Percentiles rank a stretch among this genome's conserved stretches.
phyloP scores from a whole-genome alignment of 768 basidiomycete species.

The Kwoniella shandongensis region DNA sequence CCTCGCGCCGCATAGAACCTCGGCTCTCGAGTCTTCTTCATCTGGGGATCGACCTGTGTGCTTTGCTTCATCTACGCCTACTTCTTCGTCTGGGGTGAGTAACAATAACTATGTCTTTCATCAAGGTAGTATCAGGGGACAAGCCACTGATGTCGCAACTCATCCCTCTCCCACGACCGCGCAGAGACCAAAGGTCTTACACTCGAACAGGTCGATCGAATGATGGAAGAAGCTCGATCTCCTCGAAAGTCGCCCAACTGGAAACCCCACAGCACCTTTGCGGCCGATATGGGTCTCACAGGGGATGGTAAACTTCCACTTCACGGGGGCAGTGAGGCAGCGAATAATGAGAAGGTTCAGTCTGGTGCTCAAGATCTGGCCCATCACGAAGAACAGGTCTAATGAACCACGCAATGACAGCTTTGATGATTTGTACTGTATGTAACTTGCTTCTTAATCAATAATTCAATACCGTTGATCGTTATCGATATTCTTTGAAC shows the following conservation, averaged over 20 bases:
- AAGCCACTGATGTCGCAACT: too few species aligned
- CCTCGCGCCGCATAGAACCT: constrained; percentile 31
- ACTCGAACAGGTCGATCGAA: constrained; percentile 47
- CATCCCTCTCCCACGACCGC: constrained; percentile 39
- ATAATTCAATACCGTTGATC: too few species aligned
- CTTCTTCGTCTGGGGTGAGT: constrained; percentile 75
- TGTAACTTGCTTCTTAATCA: too few species aligned
- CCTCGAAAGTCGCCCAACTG: constrained; percentile 50
- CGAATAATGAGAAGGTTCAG: constrained; percentile 17
- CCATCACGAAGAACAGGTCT: not conserved
- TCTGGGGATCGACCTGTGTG: constrained; percentile 52
- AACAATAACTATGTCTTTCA: constrained; percentile 59
- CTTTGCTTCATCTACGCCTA: constrained; percentile 71
- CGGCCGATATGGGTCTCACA: constrained; percentile 39
- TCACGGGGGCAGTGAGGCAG: too few species aligned
- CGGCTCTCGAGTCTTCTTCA: constrained; percentile 51
- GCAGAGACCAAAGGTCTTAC: constrained; percentile 78
- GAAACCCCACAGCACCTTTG: constrained; percentile 52
- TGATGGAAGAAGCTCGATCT: constrained; percentile 42
- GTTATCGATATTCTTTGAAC: too few species aligned
- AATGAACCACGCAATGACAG: not conserved
- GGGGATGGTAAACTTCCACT: constrained; percentile 34
- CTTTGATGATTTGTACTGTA: too few species aligned
- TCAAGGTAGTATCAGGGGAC: too few species aligned
- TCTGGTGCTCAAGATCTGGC: not conserved